Evolutionary conservation across 1,139 yeast species (phyloP).

Genomic region (Hansenula anomala): DNA sequence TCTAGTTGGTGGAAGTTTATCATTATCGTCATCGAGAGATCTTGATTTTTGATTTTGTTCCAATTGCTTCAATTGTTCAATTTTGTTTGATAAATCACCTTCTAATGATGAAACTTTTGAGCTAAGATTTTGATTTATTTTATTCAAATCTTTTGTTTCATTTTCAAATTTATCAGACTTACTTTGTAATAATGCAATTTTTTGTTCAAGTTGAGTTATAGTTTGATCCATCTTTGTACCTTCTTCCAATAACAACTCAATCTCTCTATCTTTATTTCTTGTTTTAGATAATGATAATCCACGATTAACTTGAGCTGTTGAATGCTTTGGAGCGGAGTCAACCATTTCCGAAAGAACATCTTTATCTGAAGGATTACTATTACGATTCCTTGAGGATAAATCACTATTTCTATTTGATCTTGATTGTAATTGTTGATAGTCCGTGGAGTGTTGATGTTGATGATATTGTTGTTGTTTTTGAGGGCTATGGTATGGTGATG

Average conservation of each 20-base stretch:
- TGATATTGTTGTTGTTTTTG: neutral
- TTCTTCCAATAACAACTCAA: slow-evolving; percentile 32
- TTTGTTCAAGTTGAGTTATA: slow-evolving; percentile 30
- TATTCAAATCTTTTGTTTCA: slow-evolving; percentile 15
- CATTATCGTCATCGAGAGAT: too few relatives aligned
- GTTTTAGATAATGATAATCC: slow-evolving; percentile 19
- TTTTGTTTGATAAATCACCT: slow-evolving; percentile 7
- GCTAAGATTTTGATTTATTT: slow-evolving; percentile 13
- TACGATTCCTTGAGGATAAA: neutral
- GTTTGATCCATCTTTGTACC: slow-evolving; percentile 37
- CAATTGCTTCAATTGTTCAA: neutral
- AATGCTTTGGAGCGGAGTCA: neutral
- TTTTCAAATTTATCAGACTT: slow-evolving; percentile 20
- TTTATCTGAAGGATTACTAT: neutral
- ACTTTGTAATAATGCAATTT: slow-evolving; percentile 20
- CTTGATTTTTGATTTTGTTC: too few relatives aligned
- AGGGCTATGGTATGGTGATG: too few relatives aligned
- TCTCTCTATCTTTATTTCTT: slow-evolving; percentile 30
- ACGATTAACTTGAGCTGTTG: slow-evolving; percentile 11
- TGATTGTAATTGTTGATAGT: neutral
- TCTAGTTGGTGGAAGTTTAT: too few relatives aligned
- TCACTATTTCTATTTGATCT: slow-evolving; percentile 1
- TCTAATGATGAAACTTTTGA: slow-evolving; percentile 13
- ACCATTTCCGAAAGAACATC: slow-evolving; percentile 1
- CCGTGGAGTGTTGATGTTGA: too few relatives aligned